Percentiles rank a stretch among this genome's conserved stretches.
Conservation (phyloP, 768 basidiomycete genomes). For the Agaricus bisporus region DNA sequence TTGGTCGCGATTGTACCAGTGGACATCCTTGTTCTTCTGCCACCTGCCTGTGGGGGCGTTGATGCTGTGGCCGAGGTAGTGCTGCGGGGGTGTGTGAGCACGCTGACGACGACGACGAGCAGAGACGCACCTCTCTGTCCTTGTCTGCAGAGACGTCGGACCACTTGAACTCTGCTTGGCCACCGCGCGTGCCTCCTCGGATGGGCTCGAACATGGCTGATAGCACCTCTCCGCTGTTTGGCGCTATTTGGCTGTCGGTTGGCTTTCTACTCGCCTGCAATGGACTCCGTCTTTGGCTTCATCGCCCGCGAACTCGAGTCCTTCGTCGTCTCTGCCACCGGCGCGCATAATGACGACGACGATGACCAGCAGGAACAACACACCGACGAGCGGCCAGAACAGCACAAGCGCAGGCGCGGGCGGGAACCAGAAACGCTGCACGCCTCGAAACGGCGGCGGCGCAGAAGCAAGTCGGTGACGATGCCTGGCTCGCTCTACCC, state of each 20-base stretch:
- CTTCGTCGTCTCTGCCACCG: slow-evolving; percentile 65
- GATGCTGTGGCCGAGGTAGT: slow-evolving; percentile 93
- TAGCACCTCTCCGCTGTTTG: neutral
- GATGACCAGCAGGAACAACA: no score
- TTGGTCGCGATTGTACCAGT: slow-evolving; percentile 86
- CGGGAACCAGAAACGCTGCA: neutral
- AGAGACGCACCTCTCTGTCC: slow-evolving; percentile 68
- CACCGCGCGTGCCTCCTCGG: slow-evolving; percentile 86
- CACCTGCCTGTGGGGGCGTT: slow-evolving; percentile 94
- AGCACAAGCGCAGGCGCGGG: slow-evolving; percentile 6
- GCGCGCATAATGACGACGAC: slow-evolving; percentile 13
- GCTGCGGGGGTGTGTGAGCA: slow-evolving; percentile 35
- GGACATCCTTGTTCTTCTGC: slow-evolving; percentile 97
- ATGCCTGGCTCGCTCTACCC: slow-evolving; percentile 82
- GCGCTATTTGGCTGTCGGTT: neutral
- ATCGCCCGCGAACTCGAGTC: slow-evolving; percentile 67
- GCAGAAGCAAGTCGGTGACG: slow-evolving; percentile 38
- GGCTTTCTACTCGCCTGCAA: neutral
- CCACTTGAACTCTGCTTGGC: slow-evolving; percentile 90
- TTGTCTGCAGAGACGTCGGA: slow-evolving; percentile 87
- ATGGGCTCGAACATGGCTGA: slow-evolving; percentile 73
- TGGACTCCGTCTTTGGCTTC: slow-evolving; percentile 55
- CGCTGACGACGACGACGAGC: slow-evolving; percentile 5
- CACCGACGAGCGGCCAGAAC: neutral
- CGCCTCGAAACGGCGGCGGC: neutral